A percentile compares a stretch with the other conserved stretches of the same genome.
phyloP scores from a whole-genome alignment of 768 basidiomycete genomes.

The Omphalotus guepiniiformis region DNA sequence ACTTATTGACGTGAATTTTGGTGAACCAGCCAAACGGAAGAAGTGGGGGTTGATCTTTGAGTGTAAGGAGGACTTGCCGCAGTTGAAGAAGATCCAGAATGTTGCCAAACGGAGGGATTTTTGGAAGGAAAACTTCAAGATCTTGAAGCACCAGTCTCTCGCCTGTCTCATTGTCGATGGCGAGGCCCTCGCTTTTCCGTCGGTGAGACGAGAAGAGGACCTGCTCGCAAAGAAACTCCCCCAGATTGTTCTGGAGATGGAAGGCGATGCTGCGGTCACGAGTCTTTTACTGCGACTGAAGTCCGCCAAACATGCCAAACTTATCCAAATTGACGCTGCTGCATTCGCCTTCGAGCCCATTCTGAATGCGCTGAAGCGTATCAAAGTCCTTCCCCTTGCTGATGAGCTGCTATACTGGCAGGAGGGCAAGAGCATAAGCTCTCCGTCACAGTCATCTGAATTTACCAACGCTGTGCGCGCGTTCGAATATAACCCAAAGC shows the following conservation, averaged over 20 bases:
- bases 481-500: slow-evolving; percentile 25
- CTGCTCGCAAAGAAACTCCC: slow-evolving; percentile 45
- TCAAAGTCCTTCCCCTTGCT: slow-evolving; percentile 39
- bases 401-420: slow-evolving; percentile 55
- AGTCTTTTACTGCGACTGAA: slow-evolving; percentile 39
- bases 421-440: slow-evolving; percentile 14
- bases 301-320: slow-evolving; percentile 28
- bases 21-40: slow-evolving; percentile 18
- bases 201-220: slow-evolving; percentile 50
- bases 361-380: slow-evolving; percentile 50
- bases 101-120: slow-evolving; percentile 32
- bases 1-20: slow-evolving; percentile 25
- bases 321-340: slow-evolving; percentile 58
- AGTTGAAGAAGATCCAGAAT: slow-evolving; percentile 27
- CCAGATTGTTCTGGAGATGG: slow-evolving; percentile 48
- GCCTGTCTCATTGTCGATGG: slow-evolving; percentile 47
- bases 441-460: slow-evolving; percentile 9
- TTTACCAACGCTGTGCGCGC: slow-evolving; percentile 23
- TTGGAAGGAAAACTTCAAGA: slow-evolving; percentile 34
- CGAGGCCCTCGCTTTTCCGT: slow-evolving; percentile 48
- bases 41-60: slow-evolving; percentile 40
- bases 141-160: slow-evolving; percentile 51
- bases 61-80: slow-evolving; percentile 31
- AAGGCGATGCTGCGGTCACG: slow-evolving; percentile 34
- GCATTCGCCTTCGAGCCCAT: slow-evolving; percentile 63